Evolutionary conservation across 2,329 filamentous ascomycete genomes (phyloP).

Genomic region (Phaeoacremonium minimum): DNA sequence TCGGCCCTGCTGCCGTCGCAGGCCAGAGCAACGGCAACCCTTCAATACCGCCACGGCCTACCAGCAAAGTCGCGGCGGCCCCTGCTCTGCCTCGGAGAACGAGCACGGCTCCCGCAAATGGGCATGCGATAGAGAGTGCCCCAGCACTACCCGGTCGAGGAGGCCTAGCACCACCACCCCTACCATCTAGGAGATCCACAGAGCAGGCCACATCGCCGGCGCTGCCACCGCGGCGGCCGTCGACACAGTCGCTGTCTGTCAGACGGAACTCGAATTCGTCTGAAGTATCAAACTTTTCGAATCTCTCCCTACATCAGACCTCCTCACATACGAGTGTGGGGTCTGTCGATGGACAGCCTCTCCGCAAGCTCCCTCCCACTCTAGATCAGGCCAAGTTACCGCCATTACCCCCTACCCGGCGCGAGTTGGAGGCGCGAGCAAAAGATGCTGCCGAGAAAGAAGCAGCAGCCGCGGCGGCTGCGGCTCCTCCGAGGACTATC

Average conservation of each 20-base stretch:
- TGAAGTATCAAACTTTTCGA: constrained; percentile 50
- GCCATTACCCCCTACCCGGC: constrained; percentile 49
- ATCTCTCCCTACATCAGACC: constrained; percentile 39
- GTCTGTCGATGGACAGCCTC: constrained; percentile 32
- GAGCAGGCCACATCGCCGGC: constrained; percentile 34
- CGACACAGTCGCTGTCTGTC: constrained; percentile 34
- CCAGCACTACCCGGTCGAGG: constrained; percentile 18
- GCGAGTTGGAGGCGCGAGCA: constrained; percentile 46
- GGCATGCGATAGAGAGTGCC: too few relatives aligned
- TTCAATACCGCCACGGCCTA: constrained; percentile 31
- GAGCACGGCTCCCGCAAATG: constrained; percentile 14
- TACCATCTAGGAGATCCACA: constrained; percentile 31
- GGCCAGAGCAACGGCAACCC: constrained; percentile 16
- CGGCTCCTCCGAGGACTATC: too few relatives aligned
- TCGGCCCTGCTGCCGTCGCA: neutral
- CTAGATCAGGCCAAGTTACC: constrained; percentile 54
- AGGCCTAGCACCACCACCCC: constrained; percentile 26
- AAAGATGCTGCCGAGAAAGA: constrained; percentile 26
- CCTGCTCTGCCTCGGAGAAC: constrained; percentile 35
- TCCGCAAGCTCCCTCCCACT: constrained; percentile 50
- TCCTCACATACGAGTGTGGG: constrained; percentile 45
- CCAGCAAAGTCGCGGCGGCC: constrained; percentile 19
- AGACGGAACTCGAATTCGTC: constrained; percentile 56
- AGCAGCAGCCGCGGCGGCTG: constrained; percentile 13
- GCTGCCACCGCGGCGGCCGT: constrained; percentile 45